phyloP scores from a whole-genome alignment of 495 filamentous ascomycete species.

The Neurospora sp. region DNA sequence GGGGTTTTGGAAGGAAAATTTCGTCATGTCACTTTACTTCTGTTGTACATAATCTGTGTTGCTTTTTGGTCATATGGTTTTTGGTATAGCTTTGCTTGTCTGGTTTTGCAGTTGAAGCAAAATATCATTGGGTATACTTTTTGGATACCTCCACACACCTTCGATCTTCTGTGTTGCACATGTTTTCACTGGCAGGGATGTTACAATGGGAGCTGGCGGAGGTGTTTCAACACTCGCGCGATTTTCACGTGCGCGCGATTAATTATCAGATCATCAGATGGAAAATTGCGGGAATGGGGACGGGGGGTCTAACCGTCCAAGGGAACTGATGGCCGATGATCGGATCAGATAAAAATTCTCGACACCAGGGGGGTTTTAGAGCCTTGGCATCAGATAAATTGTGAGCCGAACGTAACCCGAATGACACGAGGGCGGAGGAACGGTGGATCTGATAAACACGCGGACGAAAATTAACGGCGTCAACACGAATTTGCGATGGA shows the following conservation, averaged over 20 bases:
- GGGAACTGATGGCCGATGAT: background rate
- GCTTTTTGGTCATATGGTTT: background rate
- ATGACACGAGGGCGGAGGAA: background rate
- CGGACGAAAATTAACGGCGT: background rate
- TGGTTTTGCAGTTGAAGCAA: background rate
- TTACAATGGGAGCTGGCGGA: background rate
- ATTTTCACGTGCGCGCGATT: background rate
- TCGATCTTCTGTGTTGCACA: background rate
- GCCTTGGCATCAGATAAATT: background rate
- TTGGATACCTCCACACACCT: background rate
- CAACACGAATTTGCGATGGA: background rate
- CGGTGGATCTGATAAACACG: background rate
- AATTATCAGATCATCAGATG: background rate
- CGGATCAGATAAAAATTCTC: background rate
- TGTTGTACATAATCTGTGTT: constrained; percentile 1
- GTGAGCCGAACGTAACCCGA: background rate
- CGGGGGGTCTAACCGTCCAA: background rate
- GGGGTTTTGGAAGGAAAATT: background rate
- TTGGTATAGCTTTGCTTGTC: background rate
- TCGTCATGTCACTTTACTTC: background rate
- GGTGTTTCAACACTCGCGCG: background rate
- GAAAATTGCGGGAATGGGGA: background rate
- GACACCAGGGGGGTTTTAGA: background rate
- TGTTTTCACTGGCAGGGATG: background rate
- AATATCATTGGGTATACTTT: background rate